These are phyloP conservation scores for Fusarium sp. DNA, from an alignment of 2,329 filamentous ascomycete genomes.

Conservation along the genomic window DNA sequence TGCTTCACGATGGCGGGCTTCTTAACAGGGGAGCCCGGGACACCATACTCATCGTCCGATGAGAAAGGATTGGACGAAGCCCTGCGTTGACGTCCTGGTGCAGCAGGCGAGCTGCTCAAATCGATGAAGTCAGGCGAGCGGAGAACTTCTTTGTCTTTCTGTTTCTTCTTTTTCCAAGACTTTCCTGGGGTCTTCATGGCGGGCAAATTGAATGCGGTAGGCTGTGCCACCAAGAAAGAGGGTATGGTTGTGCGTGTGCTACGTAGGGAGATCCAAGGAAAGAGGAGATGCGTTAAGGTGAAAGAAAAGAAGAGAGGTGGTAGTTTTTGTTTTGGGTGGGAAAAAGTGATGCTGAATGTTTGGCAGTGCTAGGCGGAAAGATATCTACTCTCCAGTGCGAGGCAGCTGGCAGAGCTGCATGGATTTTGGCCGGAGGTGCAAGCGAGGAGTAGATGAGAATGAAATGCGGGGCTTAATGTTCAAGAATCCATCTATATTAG, in stretches of 20 bases:
- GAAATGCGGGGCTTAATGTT: no score
- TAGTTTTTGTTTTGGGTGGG: no score
- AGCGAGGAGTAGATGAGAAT: no score
- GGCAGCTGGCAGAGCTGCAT: not conserved
- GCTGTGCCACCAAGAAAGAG: not conserved
- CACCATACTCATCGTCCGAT: not conserved
- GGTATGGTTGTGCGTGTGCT: not conserved
- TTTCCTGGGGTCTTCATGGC: not conserved
- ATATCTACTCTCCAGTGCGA: constrained; percentile 11
- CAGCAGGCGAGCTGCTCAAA: not conserved
- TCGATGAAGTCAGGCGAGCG: not conserved
- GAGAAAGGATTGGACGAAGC: not conserved
- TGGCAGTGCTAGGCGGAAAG: not conserved
- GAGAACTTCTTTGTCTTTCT: not conserved
- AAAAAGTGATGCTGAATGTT: not conserved
- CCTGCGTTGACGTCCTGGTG: no score
- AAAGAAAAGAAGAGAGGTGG: not conserved
- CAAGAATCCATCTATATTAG: no score
- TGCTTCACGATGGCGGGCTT: not conserved
- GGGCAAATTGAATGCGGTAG: not conserved
- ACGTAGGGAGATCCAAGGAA: not conserved
- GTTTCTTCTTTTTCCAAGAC: not conserved
- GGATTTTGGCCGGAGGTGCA: not conserved
- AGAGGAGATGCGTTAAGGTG: not conserved
- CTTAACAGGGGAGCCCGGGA: not conserved